Conservation (phyloP, 192 early-diverging fungal genomes). For the Backusella circina region DNA sequence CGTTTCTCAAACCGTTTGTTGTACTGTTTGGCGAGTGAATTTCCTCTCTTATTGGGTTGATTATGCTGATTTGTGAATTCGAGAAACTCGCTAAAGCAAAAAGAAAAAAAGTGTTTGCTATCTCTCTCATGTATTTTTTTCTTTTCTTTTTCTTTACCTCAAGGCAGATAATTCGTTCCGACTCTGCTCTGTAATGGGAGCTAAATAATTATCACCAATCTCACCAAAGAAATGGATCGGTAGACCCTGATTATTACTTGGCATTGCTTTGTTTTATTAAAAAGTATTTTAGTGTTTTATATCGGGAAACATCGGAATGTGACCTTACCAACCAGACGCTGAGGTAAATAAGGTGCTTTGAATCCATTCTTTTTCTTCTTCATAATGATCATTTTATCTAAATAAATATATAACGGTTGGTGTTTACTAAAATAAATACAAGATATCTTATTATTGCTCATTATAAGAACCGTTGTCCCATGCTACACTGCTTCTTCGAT, state of each 20-base stretch:
- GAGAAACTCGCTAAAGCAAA: neutral
- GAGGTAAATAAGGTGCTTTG: neutral
- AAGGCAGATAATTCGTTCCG: neutral
- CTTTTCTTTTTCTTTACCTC: neutral
- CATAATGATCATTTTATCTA: neutral
- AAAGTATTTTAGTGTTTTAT: neutral
- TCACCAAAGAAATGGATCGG: neutral
- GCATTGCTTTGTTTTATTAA: neutral
- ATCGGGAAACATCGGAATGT: neutral
- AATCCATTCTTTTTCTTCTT: neutral
- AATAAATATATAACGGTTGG: neutral
- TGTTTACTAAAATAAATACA: neutral
- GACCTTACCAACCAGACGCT: neutral
- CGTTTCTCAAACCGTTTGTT: neutral
- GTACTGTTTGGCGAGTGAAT: neutral
- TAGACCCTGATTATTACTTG: neutral
- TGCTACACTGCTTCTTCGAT: neutral
- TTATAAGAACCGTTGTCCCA: neutral
- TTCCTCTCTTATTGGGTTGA: neutral
- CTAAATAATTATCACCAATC: neutral
- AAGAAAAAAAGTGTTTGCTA: neutral
- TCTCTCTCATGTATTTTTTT: neutral
- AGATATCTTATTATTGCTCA: neutral
- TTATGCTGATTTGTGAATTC: neutral
- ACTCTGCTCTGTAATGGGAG: neutral